Evolutionary conservation across 1,284 basidiomycete species (phyloP).

Genomic region (Termitomyces sp.): DNA sequence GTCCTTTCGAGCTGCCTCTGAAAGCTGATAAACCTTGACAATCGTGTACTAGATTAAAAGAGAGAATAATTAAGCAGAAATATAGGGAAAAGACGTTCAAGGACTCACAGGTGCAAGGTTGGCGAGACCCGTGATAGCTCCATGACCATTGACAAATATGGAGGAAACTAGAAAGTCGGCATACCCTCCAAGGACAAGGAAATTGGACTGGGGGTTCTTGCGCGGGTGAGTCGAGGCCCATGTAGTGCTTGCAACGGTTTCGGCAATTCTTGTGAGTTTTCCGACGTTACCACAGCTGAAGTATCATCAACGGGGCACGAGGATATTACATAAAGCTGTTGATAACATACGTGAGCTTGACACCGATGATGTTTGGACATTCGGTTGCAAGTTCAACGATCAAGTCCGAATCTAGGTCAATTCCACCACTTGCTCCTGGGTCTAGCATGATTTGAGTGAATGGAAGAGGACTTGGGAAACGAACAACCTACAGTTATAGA

Average conservation of each 20-base stretch:
- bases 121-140: constrained; percentile 79
- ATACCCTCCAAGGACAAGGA: constrained; percentile 77
- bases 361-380: constrained; percentile 72
- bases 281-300: constrained; percentile 83
- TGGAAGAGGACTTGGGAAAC: constrained; percentile 1
- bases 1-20: constrained; percentile 48
- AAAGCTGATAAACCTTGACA: constrained; percentile 58
- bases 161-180: constrained; percentile 75
- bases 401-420: constrained; percentile 84
- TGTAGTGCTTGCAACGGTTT: constrained; percentile 52
- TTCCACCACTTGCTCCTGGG: constrained; percentile 78
- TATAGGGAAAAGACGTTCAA: neutral
- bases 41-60: constrained; percentile 45
- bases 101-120: constrained; percentile 70
- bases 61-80: neutral
- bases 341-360: constrained; percentile 76
- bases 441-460: constrained; percentile 35
- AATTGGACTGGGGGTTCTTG: constrained; percentile 57
- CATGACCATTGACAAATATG: constrained; percentile 64
- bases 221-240: constrained; percentile 62
- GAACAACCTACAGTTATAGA: constrained; percentile 79
- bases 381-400: constrained; percentile 74
- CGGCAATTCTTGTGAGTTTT: constrained; percentile 81
- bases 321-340: neutral
- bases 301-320: neutral